Evolutionary conservation across 129 eudicot species (phyloP), one percentile per base, ranked within the genome.

Genomic region (Pittosporum tobira): DNA sequence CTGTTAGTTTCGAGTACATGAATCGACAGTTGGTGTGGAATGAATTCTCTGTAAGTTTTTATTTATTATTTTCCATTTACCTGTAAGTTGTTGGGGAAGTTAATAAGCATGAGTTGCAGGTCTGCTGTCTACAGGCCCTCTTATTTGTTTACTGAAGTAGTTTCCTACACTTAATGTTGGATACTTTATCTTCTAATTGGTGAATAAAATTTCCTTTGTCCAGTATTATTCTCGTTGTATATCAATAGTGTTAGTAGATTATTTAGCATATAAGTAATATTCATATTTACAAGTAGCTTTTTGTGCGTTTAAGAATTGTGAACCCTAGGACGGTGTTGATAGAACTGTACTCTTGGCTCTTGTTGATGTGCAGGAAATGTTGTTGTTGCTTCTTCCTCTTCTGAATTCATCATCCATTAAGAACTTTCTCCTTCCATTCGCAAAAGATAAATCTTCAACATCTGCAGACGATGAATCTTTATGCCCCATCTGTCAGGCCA

Each of bases 1-100:
- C 96, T 71, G 99, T 93, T 51, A 87, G 99, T 86, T 93, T 93
- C 37, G 99, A 93, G 78, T 93, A 93, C 79, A 93, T 93, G 99
- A 93, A 93, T 52, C 81, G 94, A 62, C 99, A 87, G 61, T 79
- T 93, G 75, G 99, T 93, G 69, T 93, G 99, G 99, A 93, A 93
- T 77, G 96, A 93, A 76, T 87, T 93, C 57, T 84, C 99, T 78
- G 99, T 93, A 93, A 72, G 2, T 58, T 43, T n/a, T 38, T 24
- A 26, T n/a, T 57, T 36, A 27, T 19, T 7, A 24, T 31, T 60
- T 8, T n/a, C n/a, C n/a, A n/a, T n/a, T n/a, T n/a, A n/a, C n/a
- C n/a, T n/a, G n/a, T n/a, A n/a, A n/a, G n/a, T n/a, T n/a, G n/a
- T n/a, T n/a, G n/a, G n/a, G n/a, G n/a, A n/a, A n/a, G n/a, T n/a